Evolutionary conservation across 176 grass and related monocot species (phyloP).

Genomic region (Oryza punctata): DNA sequence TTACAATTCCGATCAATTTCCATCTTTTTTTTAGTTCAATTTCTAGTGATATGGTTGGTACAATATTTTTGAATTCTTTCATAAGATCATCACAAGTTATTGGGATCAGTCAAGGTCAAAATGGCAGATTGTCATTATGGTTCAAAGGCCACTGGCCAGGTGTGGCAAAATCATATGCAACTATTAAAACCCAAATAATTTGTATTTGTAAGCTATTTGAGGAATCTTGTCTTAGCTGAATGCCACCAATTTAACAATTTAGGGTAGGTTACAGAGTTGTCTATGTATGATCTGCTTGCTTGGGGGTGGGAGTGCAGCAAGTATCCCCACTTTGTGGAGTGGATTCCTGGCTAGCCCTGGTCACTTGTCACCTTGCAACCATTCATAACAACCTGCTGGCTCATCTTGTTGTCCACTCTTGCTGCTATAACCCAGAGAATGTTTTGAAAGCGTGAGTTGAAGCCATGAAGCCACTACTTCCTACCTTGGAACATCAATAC

Average conservation of each 20-base stretch:
- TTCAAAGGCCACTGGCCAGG: not conserved
- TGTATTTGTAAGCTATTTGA: slow-evolving; percentile 7
- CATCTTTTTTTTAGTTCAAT: not conserved
- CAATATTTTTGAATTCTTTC: not conserved
- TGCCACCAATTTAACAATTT: not conserved
- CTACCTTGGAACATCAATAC: not conserved
- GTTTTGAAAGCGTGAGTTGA: not conserved
- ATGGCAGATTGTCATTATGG: slow-evolving; percentile 2
- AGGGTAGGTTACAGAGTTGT: not conserved
- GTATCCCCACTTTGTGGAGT: not conserved
- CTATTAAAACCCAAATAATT: not conserved
- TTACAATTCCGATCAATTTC: not conserved
- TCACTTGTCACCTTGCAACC: not conserved
- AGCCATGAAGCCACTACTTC: not conserved
- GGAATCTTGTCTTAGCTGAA: not conserved
- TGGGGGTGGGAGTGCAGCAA: not conserved
- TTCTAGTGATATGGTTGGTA: not conserved
- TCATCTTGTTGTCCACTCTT: not conserved
- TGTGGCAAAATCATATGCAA: not conserved
- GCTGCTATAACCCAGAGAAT: not conserved
- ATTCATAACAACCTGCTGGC: not conserved
- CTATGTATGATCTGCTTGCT: not conserved
- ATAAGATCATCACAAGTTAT: not conserved
- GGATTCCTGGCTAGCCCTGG: not conserved
- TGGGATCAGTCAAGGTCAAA: not conserved